Evolutionary conservation across 2,329 filamentous ascomycete species (phyloP).

Genomic region (Nigrospora sphaerica): DNA sequence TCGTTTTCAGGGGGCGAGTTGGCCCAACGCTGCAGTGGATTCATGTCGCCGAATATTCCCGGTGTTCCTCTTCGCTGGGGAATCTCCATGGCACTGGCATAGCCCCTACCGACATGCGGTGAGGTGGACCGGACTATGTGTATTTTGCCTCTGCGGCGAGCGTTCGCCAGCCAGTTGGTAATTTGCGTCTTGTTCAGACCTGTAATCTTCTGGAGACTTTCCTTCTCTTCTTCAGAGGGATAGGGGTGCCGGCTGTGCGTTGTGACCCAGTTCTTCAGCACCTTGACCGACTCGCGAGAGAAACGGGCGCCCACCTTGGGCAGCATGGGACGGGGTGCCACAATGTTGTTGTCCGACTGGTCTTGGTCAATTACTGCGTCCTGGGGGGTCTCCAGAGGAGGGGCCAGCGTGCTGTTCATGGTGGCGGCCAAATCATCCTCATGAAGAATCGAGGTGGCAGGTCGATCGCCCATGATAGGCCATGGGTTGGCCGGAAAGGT

Average conservation of each 20-base stretch:
- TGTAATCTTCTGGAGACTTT: constrained; percentile 68
- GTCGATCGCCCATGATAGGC: constrained; percentile 36
- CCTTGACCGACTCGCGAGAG: constrained; percentile 70
- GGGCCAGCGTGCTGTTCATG: constrained; percentile 7
- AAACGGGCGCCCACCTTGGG: constrained; percentile 70
- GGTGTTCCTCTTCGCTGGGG: constrained; percentile 54
- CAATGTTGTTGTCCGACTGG: constrained; percentile 14
- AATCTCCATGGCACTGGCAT: constrained; percentile 64
- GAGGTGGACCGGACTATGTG: constrained; percentile 61
- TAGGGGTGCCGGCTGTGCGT: constrained; percentile 79
- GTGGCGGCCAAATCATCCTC: constrained; percentile 24
- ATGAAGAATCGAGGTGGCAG: constrained; percentile 28
- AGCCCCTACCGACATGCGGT: constrained; percentile 55
- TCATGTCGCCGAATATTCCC: constrained; percentile 41
- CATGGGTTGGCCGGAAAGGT: constrained; percentile 39
- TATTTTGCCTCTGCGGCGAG: constrained; percentile 74
- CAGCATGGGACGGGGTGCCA: constrained; percentile 17
- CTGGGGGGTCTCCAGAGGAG: constrained; percentile 6
- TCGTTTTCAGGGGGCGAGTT: constrained; percentile 54
- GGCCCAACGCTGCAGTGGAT: constrained; percentile 51
- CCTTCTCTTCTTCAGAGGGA: constrained; percentile 81
- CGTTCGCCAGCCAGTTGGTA: constrained; percentile 88
- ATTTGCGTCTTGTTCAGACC: constrained; percentile 80
- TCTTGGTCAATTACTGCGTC: neutral
- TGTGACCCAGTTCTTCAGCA: constrained; percentile 78